Evolutionary conservation across 768 basidiomycete genomes (phyloP).

Genomic region (Kwoniella shandongensis): DNA sequence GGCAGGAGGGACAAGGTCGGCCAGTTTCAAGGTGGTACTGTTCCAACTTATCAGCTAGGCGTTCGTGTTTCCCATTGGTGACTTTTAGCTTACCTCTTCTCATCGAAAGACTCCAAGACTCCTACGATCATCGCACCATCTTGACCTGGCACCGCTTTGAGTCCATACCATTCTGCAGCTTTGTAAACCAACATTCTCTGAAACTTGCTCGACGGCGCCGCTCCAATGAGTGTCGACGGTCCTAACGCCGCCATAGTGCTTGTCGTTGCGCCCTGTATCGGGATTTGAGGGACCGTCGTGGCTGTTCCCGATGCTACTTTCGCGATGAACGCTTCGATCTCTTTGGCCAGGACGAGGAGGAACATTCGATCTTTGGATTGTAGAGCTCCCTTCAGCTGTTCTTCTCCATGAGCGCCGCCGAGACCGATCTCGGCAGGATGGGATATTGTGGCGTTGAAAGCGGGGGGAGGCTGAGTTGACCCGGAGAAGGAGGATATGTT

Average conservation of each 20-base stretch:
- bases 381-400: conserved; percentile 36
- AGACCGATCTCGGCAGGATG: conserved; percentile 36
- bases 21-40: conserved; percentile 27
- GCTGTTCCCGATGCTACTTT: background rate
- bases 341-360: conserved; percentile 36
- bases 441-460: conserved; percentile 5
- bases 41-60: background rate
- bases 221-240: conserved; percentile 14
- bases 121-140: conserved; percentile 36
- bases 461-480: conserved; percentile 4
- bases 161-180: conserved; percentile 48
- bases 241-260: conserved; percentile 15
- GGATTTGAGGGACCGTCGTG: background rate
- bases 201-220: conserved; percentile 34
- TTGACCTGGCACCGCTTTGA: conserved; percentile 37
- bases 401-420: conserved; percentile 29
- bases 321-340: conserved; percentile 39
- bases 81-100: conserved; percentile 29
- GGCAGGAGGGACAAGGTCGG: conserved; percentile 31
- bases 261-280: conserved; percentile 6
- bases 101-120: conserved; percentile 25
- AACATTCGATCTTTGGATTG: conserved; percentile 43
- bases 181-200: conserved; percentile 50
- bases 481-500: conserved; percentile 11
- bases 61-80: background rate